Evolutionary conservation across 139 green algal species (phyloP), one percentile per base, ranked within the genome.

Genomic region (Coelastrella sp.): DNA sequence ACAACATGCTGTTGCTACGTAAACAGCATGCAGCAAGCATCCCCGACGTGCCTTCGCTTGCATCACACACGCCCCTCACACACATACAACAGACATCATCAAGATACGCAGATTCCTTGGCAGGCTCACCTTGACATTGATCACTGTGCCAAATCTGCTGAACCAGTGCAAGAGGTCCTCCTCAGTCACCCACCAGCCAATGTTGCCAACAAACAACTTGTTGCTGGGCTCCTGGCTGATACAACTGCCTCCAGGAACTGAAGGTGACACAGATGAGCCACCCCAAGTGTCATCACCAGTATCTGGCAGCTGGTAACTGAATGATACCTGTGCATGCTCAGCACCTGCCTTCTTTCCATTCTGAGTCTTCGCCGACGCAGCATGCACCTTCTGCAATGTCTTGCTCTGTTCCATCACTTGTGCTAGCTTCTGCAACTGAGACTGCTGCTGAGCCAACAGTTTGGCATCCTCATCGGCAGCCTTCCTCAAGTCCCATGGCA

Each of bases 201-300:
- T 87, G 71, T 87, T 87, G 57, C 82, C 82, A 13, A 87, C 82
- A 76, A 87, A 87, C 69, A 87, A 71, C 82, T 87, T 87, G 71
- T 86, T 86, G 80, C 80, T 86, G 35, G 80, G 80, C 80, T 86
- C 80, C 25, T 76, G 32, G 67, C 67, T 80, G 80, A 84, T 84
- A 40, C 78, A 84, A 60, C 60, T 62, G 60, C 78, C 41, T 13
- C 78, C 78, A 34, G 60, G 21, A n/a, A 63, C 32, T 19, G 15
- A 17, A 35, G 8, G 23, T 27, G 57, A n/a, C 19, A 69, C 50
- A 15, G 50, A 40, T 27, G 57, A 51, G 1, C 66, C 67, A 17
- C 67, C 80, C 80, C 80, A 86, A 3, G 80, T 80, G 34, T 86
- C 80, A 41, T 73, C 67, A 6, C 80, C 80, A 45, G 80, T 40